phyloP scores from a whole-genome alignment of 2,329 filamentous ascomycete species.

The Colletotrichum caudatum region DNA sequence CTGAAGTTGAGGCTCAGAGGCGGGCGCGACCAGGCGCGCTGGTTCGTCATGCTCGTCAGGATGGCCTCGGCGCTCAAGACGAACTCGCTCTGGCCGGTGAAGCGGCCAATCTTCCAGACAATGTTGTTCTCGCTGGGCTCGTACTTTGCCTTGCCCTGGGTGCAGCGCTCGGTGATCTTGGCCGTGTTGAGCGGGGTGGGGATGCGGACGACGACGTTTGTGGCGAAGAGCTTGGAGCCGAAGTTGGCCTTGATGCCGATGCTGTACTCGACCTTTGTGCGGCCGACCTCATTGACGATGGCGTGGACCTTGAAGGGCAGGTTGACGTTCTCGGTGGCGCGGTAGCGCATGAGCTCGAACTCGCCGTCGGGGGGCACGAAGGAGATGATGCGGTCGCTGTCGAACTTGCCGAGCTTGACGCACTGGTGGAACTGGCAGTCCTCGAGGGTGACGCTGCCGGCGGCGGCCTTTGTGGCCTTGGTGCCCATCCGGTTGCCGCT shows the following conservation, averaged over 20 bases:
- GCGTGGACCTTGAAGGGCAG: slow-evolving; percentile 98
- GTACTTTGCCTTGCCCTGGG: slow-evolving; percentile 97
- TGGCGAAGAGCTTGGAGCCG: slow-evolving; percentile 94
- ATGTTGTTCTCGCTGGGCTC: slow-evolving; percentile 98
- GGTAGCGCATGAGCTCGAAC: slow-evolving; percentile 98
- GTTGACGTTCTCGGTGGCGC: slow-evolving; percentile 98
- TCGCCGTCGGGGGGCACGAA: slow-evolving; percentile 97
- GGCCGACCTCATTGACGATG: slow-evolving; percentile 97
- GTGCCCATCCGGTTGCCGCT: slow-evolving; percentile 82
- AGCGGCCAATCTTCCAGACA: slow-evolving; percentile 98
- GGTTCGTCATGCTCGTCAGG: slow-evolving; percentile 96
- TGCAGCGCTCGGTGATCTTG: slow-evolving; percentile 90
- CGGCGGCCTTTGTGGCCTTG: slow-evolving; percentile 94
- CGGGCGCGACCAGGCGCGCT: slow-evolving; percentile 95
- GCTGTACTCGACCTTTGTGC: slow-evolving; percentile 98
- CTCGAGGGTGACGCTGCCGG: slow-evolving; percentile 93
- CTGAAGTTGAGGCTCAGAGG: slow-evolving; percentile 93
- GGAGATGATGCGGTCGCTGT: slow-evolving; percentile 94
- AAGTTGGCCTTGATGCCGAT: slow-evolving; percentile 98
- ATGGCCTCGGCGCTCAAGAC: slow-evolving; percentile 94
- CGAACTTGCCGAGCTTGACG: slow-evolving; percentile 96
- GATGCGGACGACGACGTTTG: slow-evolving; percentile 93
- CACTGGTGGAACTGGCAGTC: slow-evolving; percentile 99
- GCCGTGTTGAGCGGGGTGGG: slow-evolving; percentile 97
- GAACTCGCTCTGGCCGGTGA: slow-evolving; percentile 97